These are phyloP conservation scores for Yarrowia sp. DNA, from an alignment of 805 yeast species.

Conservation along the genomic window DNA sequence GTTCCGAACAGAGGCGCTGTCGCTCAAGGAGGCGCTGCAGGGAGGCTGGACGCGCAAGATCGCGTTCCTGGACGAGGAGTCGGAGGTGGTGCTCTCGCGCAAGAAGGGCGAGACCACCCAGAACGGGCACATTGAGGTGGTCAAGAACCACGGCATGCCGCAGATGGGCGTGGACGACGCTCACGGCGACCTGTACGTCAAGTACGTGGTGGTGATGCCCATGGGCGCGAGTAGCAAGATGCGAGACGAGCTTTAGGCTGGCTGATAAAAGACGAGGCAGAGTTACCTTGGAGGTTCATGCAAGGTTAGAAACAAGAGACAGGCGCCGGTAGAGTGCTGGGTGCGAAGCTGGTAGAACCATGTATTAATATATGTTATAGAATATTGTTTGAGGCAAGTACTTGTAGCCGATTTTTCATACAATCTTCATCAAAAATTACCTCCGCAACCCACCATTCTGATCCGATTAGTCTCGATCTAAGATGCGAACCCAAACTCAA, in stretches of 20 bases:
- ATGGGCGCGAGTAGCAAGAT: constrained; percentile 28
- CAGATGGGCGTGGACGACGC: constrained; percentile 44
- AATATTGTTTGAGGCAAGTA: neutral
- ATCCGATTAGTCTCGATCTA: no score
- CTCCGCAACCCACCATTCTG: no score
- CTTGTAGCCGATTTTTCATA: no score
- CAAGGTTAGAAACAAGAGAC: neutral
- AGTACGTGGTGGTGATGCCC: constrained; percentile 42
- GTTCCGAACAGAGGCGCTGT: constrained; percentile 76
- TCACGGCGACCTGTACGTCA: constrained; percentile 50
- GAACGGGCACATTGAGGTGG: constrained; percentile 68
- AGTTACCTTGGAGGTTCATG: constrained; percentile 17
- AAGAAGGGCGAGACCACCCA: constrained; percentile 50
- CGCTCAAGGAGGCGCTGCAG: constrained; percentile 62
- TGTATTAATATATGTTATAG: constrained; percentile 14
- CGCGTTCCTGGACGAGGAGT: constrained; percentile 61
- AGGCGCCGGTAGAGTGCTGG: neutral
- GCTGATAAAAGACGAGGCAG: neutral
- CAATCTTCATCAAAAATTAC: no score
- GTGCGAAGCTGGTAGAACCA: neutral
- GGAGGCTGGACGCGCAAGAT: constrained; percentile 82
- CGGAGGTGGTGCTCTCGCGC: constrained; percentile 51
- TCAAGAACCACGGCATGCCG: constrained; percentile 89
- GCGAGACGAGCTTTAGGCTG: constrained; percentile 12
- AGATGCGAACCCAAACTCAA: no score